Evolutionary conservation across 352 stramenopile species (phyloP), one percentile per base, ranked within the genome.

Genomic region (Globisporangium barbulae): DNA sequence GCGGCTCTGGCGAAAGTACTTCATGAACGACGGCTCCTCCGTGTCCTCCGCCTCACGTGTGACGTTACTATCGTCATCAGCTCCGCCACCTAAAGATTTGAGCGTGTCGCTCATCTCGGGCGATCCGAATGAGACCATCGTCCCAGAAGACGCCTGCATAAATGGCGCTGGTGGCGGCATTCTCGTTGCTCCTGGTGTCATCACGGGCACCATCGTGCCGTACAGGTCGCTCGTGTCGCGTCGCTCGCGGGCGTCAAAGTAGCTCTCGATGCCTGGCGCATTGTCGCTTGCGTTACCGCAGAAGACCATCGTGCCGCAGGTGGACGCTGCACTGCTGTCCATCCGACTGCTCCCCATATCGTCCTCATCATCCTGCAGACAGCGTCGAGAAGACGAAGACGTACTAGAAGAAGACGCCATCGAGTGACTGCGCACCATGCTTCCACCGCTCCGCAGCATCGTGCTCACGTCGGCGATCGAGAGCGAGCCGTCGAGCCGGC

Each of bases 21-120:
- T 91, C 81, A 93, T 93, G 68, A 93, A 93, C 21, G 85, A 89
- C 33, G 85, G 83, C 67, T 93, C 76, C 12, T 58, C 59, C 37
- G 28, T 15, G 8, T 56, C 30, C 2, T 52, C 70, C 47, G 64
- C 41, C 3, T 22, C 64, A 21, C 66, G 33, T 17, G 17, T 58
- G 68, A 44, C 13, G 33, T 58, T 35, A 64, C 67, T 33, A 49
- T 68, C 41, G 28, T 31, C 21, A 25, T 53, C 9, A 47, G 69
- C 64, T 1, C n/a, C 31, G 19, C 12, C 28, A 25, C 30, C 30
- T 9, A 65, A 19, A 17, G 65, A 57, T 45, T 55, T 64, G 39
- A 63, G 52, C 6, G 53, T 65, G 37, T 57, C 61, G 25, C 39
- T 41, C 13, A 30, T 53, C 41, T 62, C 57, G 8, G n/a, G 30